Percentiles rank a stretch among this genome's conserved stretches.
Evolutionary conservation across 164 flowering plant genomes (phyloP).

Genomic region (Macadamia tetraphylla): DNA sequence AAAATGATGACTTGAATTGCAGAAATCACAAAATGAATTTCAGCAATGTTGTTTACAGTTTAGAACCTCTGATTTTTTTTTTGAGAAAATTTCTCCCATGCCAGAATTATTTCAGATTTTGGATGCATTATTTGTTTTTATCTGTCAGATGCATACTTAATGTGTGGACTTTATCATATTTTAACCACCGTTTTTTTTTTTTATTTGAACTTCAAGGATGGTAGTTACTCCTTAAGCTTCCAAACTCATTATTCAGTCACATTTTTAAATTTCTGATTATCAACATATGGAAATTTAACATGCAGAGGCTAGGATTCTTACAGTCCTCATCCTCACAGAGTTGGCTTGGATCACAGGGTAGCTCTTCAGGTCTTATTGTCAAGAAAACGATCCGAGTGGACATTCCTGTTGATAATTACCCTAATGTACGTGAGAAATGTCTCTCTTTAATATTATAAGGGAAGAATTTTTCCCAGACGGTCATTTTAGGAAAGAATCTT

Average conservation of each 20-base stretch:
- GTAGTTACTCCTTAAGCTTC: too few species aligned
- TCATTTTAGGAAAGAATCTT: too few species aligned
- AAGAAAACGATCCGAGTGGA: slow-evolving; percentile 87
- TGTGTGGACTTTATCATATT: too few species aligned
- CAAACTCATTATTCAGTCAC: background rate
- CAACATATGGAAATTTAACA: slow-evolving; percentile 10
- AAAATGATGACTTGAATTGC: too few species aligned
- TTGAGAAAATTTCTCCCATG: background rate
- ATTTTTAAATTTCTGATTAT: slow-evolving; percentile 6
- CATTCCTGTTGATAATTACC: slow-evolving; percentile 85
- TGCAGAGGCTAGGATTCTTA: slow-evolving; percentile 66
- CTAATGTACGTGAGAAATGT: slow-evolving; percentile 51
- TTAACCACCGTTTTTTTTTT: too few species aligned
- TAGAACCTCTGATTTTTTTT: background rate
- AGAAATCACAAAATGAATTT: background rate
- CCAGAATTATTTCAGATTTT: background rate
- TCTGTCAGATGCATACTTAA: background rate
- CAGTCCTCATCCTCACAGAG: slow-evolving; percentile 61
- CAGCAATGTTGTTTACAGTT: background rate
- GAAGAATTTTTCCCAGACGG: too few species aligned
- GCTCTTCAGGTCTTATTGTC: slow-evolving; percentile 80
- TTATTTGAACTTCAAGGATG: too few species aligned
- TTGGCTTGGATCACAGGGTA: slow-evolving; percentile 82
- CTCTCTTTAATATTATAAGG: too few species aligned
- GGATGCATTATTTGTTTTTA: background rate